Conservation (phyloP, 257 asterid species). For the Forsythia suspensa region DNA sequence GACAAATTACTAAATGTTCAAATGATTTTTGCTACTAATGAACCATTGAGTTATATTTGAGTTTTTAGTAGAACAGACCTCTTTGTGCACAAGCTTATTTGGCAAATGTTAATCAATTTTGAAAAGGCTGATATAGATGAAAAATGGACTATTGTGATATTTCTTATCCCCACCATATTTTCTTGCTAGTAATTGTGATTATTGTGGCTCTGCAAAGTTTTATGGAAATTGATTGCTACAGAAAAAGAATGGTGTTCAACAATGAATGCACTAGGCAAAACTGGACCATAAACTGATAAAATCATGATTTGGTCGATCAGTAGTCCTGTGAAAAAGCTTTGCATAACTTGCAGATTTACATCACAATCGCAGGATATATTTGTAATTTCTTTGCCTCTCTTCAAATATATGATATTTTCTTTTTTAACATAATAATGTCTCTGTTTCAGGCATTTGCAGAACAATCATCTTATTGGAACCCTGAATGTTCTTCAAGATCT, state of each 20-base stretch:
- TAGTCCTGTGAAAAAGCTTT: background rate
- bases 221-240: background rate
- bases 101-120: background rate
- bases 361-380: background rate
- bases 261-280: background rate
- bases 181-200: background rate
- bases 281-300: background rate
- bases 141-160: background rate
- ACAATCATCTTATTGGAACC: conserved; percentile 77
- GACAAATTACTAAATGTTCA: background rate
- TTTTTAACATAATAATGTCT: conserved; percentile 9
- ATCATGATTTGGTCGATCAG: background rate
- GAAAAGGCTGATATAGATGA: background rate
- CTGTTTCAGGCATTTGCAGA: conserved; percentile 73
- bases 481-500: conserved; percentile 86
- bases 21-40: background rate
- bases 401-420: background rate
- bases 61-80: background rate
- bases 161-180: background rate
- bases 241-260: background rate
- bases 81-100: background rate
- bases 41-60: background rate
- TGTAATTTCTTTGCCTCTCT: background rate
- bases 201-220: background rate
- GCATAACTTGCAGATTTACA: background rate